These are phyloP conservation scores for Penicillium pancosmium DNA, from an alignment of 495 filamentous ascomycete genomes.

Conservation along the genomic window DNA sequence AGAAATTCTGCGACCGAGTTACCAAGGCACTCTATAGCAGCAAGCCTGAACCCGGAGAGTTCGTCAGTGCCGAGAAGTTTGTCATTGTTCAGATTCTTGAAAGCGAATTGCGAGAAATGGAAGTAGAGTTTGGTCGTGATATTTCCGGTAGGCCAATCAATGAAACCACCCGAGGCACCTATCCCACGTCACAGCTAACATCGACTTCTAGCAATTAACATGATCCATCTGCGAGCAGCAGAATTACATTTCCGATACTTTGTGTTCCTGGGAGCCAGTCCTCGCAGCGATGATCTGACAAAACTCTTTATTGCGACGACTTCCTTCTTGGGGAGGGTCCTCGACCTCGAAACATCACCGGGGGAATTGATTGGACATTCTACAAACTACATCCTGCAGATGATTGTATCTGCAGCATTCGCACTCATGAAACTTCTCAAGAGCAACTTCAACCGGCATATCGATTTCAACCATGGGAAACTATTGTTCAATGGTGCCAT, in stretches of 20 bases:
- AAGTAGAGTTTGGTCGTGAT: conserved; percentile 47
- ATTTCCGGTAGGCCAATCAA: conserved; percentile 53
- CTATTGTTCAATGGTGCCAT: conserved; percentile 78
- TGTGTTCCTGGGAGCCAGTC: conserved; percentile 51
- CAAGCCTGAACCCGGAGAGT: conserved; percentile 71
- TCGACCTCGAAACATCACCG: conserved; percentile 50
- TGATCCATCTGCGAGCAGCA: conserved; percentile 51
- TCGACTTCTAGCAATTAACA: conserved; percentile 59
- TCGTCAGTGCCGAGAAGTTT: conserved; percentile 72
- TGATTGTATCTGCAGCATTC: conserved; percentile 88
- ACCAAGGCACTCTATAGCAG: conserved; percentile 86
- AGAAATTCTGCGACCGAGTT: conserved; percentile 83
- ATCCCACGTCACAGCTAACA: conserved; percentile 62
- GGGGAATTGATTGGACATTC: conserved; percentile 66
- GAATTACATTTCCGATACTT: conserved; percentile 51
- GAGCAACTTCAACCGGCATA: conserved; percentile 69
- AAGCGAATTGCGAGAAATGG: conserved; percentile 56
- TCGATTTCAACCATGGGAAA: conserved; percentile 75
- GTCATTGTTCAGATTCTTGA: conserved; percentile 62
- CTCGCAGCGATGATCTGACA: conserved; percentile 72
- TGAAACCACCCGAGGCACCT: conserved; percentile 58
- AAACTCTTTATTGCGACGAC: conserved; percentile 65
- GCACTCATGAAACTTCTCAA: conserved; percentile 84
- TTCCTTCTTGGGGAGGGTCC: conserved; percentile 49
- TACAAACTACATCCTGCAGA: conserved; percentile 89